A percentile compares a stretch with the other conserved stretches of the same genome.
Conservation (phyloP, 2,329 filamentous ascomycete genomes). For the Sordariomycetes sp. region DNA sequence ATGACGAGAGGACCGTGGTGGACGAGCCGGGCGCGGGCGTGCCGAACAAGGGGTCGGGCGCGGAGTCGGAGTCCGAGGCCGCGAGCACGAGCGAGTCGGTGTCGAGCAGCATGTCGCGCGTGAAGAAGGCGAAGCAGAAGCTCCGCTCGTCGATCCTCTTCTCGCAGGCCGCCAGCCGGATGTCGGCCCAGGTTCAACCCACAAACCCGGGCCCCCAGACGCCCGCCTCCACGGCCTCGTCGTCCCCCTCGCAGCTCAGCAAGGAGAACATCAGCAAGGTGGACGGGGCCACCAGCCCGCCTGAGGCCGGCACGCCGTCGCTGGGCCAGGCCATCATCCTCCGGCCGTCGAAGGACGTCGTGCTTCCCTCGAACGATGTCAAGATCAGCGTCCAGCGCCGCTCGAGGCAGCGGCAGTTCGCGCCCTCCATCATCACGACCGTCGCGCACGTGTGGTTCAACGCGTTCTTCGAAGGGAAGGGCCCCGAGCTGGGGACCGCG, state of each 20-base stretch:
- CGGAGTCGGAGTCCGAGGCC: constrained; percentile 7
- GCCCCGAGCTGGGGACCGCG: constrained; percentile 55
- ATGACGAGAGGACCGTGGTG: constrained; percentile 60
- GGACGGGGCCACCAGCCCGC: neutral
- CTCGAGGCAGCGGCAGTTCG: constrained; percentile 64
- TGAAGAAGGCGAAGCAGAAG: neutral
- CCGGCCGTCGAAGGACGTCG: constrained; percentile 42
- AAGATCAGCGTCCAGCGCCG: constrained; percentile 85
- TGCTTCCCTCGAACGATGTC: constrained; percentile 42
- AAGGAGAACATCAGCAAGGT: neutral
- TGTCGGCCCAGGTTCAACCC: neutral
- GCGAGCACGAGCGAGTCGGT: neutral
- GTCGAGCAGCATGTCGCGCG: neutral
- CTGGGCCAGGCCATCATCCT: constrained; percentile 58
- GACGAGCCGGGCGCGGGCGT: constrained; percentile 43
- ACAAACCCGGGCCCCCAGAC: neutral
- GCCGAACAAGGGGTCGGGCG: constrained; percentile 34
- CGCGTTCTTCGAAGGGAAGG: constrained; percentile 76
- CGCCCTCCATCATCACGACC: constrained; percentile 78
- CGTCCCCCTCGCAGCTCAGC: neutral
- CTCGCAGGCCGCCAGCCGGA: neutral
- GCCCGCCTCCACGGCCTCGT: neutral
- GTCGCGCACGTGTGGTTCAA: constrained; percentile 98
- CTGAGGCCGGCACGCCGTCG: neutral
- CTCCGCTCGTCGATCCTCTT: neutral